phyloP scores from a whole-genome alignment of 768 basidiomycete genomes.

The Lentinula sp. region DNA sequence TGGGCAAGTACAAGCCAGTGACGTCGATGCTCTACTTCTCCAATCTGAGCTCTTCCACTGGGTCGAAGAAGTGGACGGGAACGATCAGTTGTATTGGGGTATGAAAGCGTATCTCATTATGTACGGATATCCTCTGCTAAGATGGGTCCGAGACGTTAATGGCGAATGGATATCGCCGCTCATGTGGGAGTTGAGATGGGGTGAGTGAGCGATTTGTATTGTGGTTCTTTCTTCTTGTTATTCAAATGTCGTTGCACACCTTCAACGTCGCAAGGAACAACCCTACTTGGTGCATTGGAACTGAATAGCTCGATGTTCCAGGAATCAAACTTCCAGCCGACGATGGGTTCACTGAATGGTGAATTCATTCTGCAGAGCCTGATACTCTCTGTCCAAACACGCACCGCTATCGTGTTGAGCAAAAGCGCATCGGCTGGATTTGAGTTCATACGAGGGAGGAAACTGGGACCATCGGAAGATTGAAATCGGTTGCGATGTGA shows the following conservation, averaged over 20 bases:
- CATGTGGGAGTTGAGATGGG: neutral
- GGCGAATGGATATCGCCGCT: neutral
- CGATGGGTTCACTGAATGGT: neutral
- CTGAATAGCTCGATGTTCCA: neutral
- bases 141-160: neutral
- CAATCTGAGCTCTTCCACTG: neutral
- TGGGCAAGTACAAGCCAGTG: neutral
- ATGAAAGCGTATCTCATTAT: neutral
- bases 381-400: conserved; percentile 1
- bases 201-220: neutral
- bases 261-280: neutral
- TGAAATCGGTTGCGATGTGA: no score
- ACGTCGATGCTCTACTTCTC: neutral
- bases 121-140: neutral
- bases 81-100: neutral
- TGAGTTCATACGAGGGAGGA: neutral
- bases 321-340: neutral
- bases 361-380: neutral
- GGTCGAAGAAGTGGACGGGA: neutral
- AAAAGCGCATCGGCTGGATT: neutral
- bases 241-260: neutral
- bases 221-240: neutral
- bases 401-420: neutral
- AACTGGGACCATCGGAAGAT: neutral
- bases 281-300: neutral